Conservation (phyloP, 805 yeast genomes). For the Saturnispora mendoncae region DNA sequence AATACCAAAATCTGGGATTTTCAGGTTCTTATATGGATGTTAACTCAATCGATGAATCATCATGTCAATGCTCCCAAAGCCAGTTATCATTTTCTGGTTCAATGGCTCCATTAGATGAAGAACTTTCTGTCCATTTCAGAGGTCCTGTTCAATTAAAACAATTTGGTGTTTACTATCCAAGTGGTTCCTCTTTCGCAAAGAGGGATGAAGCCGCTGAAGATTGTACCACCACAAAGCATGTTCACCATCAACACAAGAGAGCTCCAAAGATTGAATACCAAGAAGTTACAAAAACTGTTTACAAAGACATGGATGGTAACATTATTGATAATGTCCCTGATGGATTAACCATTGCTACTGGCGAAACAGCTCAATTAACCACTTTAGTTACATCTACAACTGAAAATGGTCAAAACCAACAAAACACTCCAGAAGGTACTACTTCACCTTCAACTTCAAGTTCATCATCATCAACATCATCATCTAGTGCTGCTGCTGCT, state of each 20-base stretch:
- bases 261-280: constrained; percentile 57
- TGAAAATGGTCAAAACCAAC: constrained; percentile 1
- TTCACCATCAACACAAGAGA: constrained; percentile 47
- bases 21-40: constrained; percentile 72
- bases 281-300: constrained; percentile 72
- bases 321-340: constrained; percentile 20
- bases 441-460: constrained; percentile 31
- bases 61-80: constrained; percentile 64
- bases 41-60: constrained; percentile 50
- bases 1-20: constrained; percentile 62
- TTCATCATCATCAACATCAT: constrained; percentile 22
- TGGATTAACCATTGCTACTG: constrained; percentile 19
- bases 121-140: constrained; percentile 80
- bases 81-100: constrained; percentile 56
- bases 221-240: constrained; percentile 36
- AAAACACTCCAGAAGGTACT: constrained; percentile 13
- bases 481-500: constrained; percentile 20
- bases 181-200: constrained; percentile 30
- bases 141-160: constrained; percentile 76
- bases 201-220: constrained; percentile 33
- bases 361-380: constrained; percentile 18
- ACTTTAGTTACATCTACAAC: constrained; percentile 21
- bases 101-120: constrained; percentile 77
- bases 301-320: constrained; percentile 53
- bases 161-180: constrained; percentile 84